These are phyloP conservation scores for Diplotaxis tenuifolia DNA, from an alignment of 345 rosid genomes.

Conservation along the genomic window DNA sequence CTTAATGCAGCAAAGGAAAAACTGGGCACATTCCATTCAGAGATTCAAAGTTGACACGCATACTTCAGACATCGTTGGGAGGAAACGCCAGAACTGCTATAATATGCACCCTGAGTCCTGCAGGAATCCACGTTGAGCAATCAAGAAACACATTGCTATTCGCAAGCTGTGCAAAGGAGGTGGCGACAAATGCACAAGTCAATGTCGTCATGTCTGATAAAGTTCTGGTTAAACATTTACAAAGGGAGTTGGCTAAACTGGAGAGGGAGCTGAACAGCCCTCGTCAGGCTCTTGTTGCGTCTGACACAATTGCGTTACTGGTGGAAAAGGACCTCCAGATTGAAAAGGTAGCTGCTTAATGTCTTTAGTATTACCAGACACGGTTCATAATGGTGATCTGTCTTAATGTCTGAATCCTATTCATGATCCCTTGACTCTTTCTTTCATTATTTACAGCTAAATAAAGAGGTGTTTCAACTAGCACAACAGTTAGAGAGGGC, in stretches of 20 bases:
- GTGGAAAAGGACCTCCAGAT: constrained; percentile 79
- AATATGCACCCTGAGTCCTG: constrained; percentile 94
- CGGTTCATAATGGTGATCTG: not conserved
- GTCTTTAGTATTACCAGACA: not conserved
- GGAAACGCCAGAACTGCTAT: constrained; percentile 94
- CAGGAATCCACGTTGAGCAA: constrained; percentile 87
- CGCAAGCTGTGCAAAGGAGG: constrained; percentile 96
- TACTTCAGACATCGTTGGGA: constrained; percentile 85
- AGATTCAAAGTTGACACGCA: constrained; percentile 95
- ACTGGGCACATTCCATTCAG: constrained; percentile 85
- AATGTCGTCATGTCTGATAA: constrained; percentile 86
- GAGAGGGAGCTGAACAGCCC: constrained; percentile 63
- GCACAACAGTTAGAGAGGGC: constrained; percentile 53
- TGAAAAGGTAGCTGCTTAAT: constrained; percentile 63
- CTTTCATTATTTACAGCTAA: constrained; percentile 47
- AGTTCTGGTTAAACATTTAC: constrained; percentile 83
- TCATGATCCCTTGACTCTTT: constrained; percentile 11
- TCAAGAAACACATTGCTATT: constrained; percentile 90
- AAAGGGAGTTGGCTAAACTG: constrained; percentile 84
- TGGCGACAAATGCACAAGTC: constrained; percentile 83
- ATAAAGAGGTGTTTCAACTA: constrained; percentile 56
- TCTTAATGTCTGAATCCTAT: not conserved
- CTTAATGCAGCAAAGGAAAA: constrained; percentile 84
- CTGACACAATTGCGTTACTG: constrained; percentile 49
- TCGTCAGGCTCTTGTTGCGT: constrained; percentile 39